These are phyloP conservation scores for Cryomyces minteri DNA, from an alignment of 495 filamentous ascomycete genomes.

Conservation along the genomic window DNA sequence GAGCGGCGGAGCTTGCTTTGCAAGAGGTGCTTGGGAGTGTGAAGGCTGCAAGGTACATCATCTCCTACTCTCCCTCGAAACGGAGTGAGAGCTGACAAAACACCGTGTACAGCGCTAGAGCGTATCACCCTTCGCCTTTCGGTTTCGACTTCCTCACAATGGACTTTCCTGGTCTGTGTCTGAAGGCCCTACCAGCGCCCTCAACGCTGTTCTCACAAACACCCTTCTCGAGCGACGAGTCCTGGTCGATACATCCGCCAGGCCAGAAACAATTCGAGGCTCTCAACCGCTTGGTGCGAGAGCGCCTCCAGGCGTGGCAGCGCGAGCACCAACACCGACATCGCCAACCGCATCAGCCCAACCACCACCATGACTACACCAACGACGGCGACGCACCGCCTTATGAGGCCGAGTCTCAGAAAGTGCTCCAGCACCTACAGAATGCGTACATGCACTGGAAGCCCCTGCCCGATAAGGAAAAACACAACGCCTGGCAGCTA, in stretches of 20 bases:
- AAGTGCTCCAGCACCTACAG: slow-evolving; percentile 48
- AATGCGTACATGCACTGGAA: slow-evolving; percentile 56
- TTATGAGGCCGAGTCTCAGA: slow-evolving; percentile 24
- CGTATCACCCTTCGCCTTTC: slow-evolving; percentile 24
- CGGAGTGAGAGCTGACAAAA: slow-evolving; percentile 34
- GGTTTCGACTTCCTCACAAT: slow-evolving; percentile 67
- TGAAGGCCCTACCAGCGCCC: slow-evolving; percentile 62
- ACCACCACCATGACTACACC: slow-evolving; percentile 1
- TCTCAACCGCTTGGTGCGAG: slow-evolving; percentile 42
- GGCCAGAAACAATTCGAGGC: slow-evolving; percentile 50
- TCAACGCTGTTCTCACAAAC: slow-evolving; percentile 51
- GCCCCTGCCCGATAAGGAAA: slow-evolving; percentile 31
- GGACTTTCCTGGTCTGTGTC: slow-evolving; percentile 63
- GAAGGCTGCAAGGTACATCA: slow-evolving; percentile 31
- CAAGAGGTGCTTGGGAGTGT: slow-evolving; percentile 61
- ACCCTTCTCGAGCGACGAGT: slow-evolving; percentile 46
- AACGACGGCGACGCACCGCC: slow-evolving; percentile 6
- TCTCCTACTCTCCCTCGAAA: too few relatives aligned
- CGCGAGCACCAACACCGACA: slow-evolving; percentile 25
- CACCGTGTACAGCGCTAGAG: too few relatives aligned
- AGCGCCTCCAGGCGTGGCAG: slow-evolving; percentile 14
- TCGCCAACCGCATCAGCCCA: slow-evolving; percentile 30
- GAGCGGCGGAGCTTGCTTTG: slow-evolving; percentile 69
- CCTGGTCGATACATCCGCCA: slow-evolving; percentile 50
- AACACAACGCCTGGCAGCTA: slow-evolving; percentile 54